Base-by-base conservation (phyloP, 2,329 filamentous ascomycete genomes). In the Didymella sp. region DNA sequence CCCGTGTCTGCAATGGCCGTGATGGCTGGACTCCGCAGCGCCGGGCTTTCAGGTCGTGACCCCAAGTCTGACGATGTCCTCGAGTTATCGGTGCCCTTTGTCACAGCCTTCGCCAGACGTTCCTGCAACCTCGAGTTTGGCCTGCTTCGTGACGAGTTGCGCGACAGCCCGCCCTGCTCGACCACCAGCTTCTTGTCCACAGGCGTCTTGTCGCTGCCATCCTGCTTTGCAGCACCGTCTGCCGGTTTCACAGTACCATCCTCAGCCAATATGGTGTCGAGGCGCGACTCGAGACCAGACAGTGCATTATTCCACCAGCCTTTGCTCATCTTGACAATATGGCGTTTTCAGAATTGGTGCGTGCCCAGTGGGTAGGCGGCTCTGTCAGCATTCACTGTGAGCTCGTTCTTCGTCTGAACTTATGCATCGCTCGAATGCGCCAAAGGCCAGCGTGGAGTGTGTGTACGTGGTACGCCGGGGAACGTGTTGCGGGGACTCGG, bases 241-340 rank as follows among this genome's bases (percentile, higher is more conserved):
- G 77, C 78, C 52, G 73, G 73, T 58, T 74, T 78, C 47, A 77
- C 80, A 47, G 77, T 76, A 40, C 89, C 87, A 52, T 91, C 87
- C 64, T 97, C 93, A 51, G 92, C 87, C 59, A 99, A 84, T 56
- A 99, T 96, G 46, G 86, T 93, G 76, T 99, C 95, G 58, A 99
- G 85, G 40, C 91, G 88, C 58, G 93, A 96, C 79, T 99, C 95
- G 56, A 99, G 90, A 59, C 93, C 93, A 51, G 93, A 92, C 59
- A 98, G 92, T 62, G 94, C 93, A 77, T 94, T 91, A 63, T 92
- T 68, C 64, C 64, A 70, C 73, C 60, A 75, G 64, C 63, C 69
- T 24, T 66, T 66, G 54, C 71, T 75, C 68, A 73, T 73, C 25
- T 48, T 69, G 51, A 17, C 37, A 30, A 3, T 13, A 4, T 41